These are phyloP conservation scores for Huntiella abstrusa DNA, from an alignment of 2,329 filamentous ascomycete species.

Conservation along the genomic window DNA sequence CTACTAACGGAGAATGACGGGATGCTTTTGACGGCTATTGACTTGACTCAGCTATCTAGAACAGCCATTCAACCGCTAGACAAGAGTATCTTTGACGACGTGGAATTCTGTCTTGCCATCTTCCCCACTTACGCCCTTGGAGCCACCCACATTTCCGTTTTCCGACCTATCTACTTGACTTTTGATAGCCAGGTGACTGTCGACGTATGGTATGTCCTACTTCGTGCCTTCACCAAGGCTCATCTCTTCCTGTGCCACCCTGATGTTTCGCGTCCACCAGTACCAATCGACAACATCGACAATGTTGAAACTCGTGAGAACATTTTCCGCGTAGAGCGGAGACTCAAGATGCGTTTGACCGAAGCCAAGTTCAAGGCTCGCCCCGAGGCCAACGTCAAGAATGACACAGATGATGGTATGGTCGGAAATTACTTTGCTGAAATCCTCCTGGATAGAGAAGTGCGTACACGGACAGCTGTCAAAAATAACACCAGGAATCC, in stretches of 20 bases:
- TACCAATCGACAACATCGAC: conserved; percentile 20
- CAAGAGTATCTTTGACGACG: conserved; percentile 62
- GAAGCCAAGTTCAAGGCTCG: conserved; percentile 40
- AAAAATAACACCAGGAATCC: conserved; percentile 54
- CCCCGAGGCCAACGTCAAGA: background rate
- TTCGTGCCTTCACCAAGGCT: conserved; percentile 80
- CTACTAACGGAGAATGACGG: conserved; percentile 74
- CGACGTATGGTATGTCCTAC: conserved; percentile 88
- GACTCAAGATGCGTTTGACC: conserved; percentile 36
- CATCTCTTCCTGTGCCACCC: conserved; percentile 58
- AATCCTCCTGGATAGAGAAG: conserved; percentile 61
- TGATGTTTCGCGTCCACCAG: conserved; percentile 23
- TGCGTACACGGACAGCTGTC: conserved; percentile 54
- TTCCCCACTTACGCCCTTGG: conserved; percentile 79
- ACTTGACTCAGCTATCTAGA: conserved; percentile 72
- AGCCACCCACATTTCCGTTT: conserved; percentile 52
- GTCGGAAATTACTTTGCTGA: conserved; percentile 61
- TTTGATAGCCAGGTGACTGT: conserved; percentile 78
- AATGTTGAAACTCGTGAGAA: conserved; percentile 23
- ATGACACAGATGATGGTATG: conserved; percentile 23
- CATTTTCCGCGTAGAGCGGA: conserved; percentile 45
- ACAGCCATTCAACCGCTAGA: conserved; percentile 84
- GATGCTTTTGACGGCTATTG: conserved; percentile 61
- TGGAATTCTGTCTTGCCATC: conserved; percentile 86
- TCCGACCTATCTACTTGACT: conserved; percentile 76